These are phyloP conservation scores for Macrocybe gigantea DNA, from an alignment of 768 basidiomycete genomes.

Conservation along the genomic window DNA sequence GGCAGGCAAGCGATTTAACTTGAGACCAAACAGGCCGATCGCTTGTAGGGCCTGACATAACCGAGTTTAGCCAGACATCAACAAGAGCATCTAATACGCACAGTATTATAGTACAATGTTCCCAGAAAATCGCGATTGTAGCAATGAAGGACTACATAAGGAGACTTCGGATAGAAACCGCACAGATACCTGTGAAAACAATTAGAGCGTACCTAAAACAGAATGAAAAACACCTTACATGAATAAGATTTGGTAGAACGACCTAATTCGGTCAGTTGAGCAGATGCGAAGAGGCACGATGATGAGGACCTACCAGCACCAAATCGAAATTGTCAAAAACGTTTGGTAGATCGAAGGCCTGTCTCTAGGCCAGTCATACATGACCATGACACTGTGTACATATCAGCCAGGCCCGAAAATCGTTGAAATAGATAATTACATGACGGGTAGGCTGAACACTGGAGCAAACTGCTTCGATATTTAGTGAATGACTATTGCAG, in stretches of 20 bases:
- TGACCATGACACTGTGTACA: conserved; percentile 43
- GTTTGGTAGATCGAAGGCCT: conserved; percentile 54
- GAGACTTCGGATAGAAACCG: conserved; percentile 27
- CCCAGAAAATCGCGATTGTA: conserved; percentile 40
- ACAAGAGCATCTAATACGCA: conserved; percentile 11
- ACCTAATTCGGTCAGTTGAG: conserved; percentile 29
- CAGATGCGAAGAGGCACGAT: background rate
- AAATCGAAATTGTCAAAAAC: conserved; percentile 50
- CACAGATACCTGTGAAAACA: conserved; percentile 27
- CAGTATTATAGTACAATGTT: conserved; percentile 44
- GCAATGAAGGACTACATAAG: conserved; percentile 23
- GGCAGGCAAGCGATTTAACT: conserved; percentile 62
- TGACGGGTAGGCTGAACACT: conserved; percentile 52
- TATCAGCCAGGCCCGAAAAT: background rate
- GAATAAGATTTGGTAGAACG: conserved; percentile 53
- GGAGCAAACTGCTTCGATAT: conserved; percentile 41
- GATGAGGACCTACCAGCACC: conserved; percentile 48
- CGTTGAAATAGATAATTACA: conserved; percentile 23
- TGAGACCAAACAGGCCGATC: conserved; percentile 67
- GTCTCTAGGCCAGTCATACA: conserved; percentile 69
- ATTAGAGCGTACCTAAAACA: conserved; percentile 2
- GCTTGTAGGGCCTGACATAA: conserved; percentile 45
- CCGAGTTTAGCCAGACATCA: background rate
- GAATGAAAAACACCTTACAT: conserved; percentile 28
- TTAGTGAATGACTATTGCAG: background rate